Percentiles rank a stretch among this genome's conserved stretches.
Conservation (phyloP, 345 rosid genomes). For the Salix dunnii region DNA sequence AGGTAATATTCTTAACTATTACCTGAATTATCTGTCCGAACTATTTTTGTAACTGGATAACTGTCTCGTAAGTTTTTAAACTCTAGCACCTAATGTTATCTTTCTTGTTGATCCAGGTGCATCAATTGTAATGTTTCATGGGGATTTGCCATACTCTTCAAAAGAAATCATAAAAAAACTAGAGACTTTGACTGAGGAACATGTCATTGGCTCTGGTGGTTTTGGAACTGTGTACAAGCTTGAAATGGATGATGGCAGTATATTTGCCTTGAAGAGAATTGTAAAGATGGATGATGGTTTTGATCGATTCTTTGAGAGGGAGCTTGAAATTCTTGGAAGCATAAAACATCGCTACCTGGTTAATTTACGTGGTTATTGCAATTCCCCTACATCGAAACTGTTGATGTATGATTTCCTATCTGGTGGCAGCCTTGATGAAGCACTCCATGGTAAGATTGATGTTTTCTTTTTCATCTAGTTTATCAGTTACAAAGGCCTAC, state of each 20-base stretch:
- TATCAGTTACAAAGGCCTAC: not conserved
- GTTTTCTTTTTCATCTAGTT: conserved; percentile 11
- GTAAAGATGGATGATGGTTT: conserved; percentile 86
- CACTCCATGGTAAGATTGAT: conserved; percentile 75
- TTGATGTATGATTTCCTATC: conserved; percentile 85
- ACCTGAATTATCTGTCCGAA: conserved; percentile 14
- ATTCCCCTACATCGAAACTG: conserved; percentile 83
- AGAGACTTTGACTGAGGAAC: conserved; percentile 81
- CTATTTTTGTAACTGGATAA: not conserved
- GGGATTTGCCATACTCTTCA: conserved; percentile 93
- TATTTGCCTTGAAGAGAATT: conserved; percentile 86
- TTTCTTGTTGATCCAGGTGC: conserved; percentile 58
- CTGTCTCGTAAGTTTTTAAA: conserved; percentile 4
- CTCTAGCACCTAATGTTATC: conserved; percentile 4
- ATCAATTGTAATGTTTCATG: conserved; percentile 95
- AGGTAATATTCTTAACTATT: conserved; percentile 47
- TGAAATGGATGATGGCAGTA: conserved; percentile 92
- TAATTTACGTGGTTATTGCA: conserved; percentile 95
- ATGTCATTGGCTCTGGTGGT: conserved; percentile 87
- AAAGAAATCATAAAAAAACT: conserved; percentile 90
- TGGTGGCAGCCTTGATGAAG: conserved; percentile 97
- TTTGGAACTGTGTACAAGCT: conserved; percentile 95
- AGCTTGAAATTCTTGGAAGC: conserved; percentile 98
- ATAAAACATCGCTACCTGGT: conserved; percentile 92
- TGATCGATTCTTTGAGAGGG: conserved; percentile 94